These are phyloP conservation scores for Phyllosticta paracitricarpa DNA, from an alignment of 2,329 filamentous ascomycete species.

Conservation along the genomic window DNA sequence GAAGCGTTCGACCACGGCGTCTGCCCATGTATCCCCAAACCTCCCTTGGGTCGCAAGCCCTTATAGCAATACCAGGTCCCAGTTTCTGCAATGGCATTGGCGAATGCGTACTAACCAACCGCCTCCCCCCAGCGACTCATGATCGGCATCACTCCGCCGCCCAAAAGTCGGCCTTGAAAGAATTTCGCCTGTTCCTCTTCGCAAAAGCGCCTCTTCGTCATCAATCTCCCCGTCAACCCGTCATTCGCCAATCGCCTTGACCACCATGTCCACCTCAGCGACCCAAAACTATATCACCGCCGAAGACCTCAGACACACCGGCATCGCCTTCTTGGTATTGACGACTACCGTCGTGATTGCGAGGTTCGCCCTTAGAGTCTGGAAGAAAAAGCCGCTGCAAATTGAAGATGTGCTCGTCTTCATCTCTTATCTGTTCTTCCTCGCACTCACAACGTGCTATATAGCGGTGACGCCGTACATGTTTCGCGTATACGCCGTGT, in stretches of 20 bases:
- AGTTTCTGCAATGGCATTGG: not conserved
- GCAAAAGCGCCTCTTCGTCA: not conserved
- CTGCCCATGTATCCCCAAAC: not conserved
- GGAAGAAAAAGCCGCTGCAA: not conserved
- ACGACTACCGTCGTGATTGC: conserved; percentile 15
- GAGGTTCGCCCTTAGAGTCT: conserved; percentile 2
- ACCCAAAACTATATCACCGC: conserved; percentile 15
- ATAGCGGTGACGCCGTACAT: conserved; percentile 26
- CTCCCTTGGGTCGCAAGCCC: not conserved
- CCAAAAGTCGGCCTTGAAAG: not conserved
- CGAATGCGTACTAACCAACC: not conserved
- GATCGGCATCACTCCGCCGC: not conserved
- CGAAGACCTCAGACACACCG: conserved; percentile 12
- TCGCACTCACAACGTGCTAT: conserved; percentile 21
- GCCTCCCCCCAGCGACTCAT: not conserved
- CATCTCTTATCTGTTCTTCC: conserved; percentile 21
- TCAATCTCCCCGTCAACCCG: not conserved
- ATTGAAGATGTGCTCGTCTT: conserved; percentile 20
- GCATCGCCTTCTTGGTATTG: conserved; percentile 14
- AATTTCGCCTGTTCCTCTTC: not conserved
- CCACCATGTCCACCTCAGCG: conserved; percentile 12
- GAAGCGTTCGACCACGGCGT: not conserved
- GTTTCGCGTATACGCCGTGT: conserved; percentile 21
- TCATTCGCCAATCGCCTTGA: not conserved
- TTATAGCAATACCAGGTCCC: conserved; percentile 7